Conservation (phyloP, 164 flowering plant species). For the Macadamia integrifolia region DNA sequence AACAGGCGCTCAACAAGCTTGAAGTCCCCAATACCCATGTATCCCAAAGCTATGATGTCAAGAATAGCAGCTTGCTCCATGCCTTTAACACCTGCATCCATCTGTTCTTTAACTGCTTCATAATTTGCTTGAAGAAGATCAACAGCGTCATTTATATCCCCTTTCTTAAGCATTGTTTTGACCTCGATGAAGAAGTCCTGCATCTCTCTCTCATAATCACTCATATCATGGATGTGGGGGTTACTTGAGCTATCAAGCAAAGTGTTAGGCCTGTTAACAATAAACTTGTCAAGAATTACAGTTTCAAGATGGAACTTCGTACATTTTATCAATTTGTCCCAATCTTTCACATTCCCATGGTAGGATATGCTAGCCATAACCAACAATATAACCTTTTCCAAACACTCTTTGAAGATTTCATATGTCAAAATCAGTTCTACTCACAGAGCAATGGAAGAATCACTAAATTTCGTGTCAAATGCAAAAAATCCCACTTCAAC, state of each 20-base stretch:
- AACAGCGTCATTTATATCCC: slow-evolving; percentile 52
- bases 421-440: not conserved
- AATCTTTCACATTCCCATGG: not conserved
- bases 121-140: slow-evolving; percentile 79
- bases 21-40: slow-evolving; percentile 56
- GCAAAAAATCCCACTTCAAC: not conserved
- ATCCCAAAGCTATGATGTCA: slow-evolving; percentile 74
- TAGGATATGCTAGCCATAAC: not conserved
- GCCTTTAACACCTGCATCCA: slow-evolving; percentile 56
- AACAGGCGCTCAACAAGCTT: slow-evolving; percentile 40
- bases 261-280: slow-evolving; percentile 37
- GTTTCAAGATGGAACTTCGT: slow-evolving; percentile 5
- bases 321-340: not conserved
- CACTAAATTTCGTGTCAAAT: not conserved
- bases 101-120: slow-evolving; percentile 63
- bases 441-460: not conserved
- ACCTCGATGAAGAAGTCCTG: slow-evolving; percentile 67
- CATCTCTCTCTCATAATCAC: slow-evolving; percentile 55
- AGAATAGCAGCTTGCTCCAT: slow-evolving; percentile 82
- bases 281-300: slow-evolving; percentile 13
- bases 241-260: slow-evolving; percentile 28
- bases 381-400: not conserved
- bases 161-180: slow-evolving; percentile 52
- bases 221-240: slow-evolving; percentile 19
- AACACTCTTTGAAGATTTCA: not conserved